These are phyloP conservation scores for Galerina sulciceps DNA, from an alignment of 768 basidiomycete genomes.

Conservation along the genomic window DNA sequence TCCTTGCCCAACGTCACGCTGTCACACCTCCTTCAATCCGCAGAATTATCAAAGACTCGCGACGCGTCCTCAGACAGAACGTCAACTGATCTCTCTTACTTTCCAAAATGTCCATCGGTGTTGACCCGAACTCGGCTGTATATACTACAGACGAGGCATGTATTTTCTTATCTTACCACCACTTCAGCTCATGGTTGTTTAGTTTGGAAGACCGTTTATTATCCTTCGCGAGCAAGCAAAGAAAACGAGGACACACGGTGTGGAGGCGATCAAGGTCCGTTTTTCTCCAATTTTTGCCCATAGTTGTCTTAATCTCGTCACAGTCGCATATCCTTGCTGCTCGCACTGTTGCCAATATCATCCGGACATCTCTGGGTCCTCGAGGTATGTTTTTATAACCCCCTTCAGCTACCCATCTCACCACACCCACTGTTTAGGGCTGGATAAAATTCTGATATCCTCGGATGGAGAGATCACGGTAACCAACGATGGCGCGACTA, in stretches of 20 bases:
- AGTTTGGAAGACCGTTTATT: slow-evolving; percentile 98
- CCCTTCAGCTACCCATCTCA: neutral
- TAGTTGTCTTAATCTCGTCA: slow-evolving; percentile 9
- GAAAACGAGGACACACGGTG: slow-evolving; percentile 91
- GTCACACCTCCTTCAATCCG: slow-evolving; percentile 29
- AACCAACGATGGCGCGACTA: slow-evolving; percentile 99
- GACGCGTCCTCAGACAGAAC: slow-evolving; percentile 29
- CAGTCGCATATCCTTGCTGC: slow-evolving; percentile 97
- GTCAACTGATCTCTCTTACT: slow-evolving; percentile 16
- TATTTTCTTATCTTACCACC: neutral
- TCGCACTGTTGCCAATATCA: slow-evolving; percentile 90
- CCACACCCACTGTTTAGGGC: slow-evolving; percentile 51
- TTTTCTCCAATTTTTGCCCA: slow-evolving; percentile 8
- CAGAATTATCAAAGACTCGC: slow-evolving; percentile 25
- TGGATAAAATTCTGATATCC: slow-evolving; percentile 94
- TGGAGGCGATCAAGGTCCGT: slow-evolving; percentile 91
- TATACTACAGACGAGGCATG: slow-evolving; percentile 87
- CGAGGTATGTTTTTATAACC: slow-evolving; percentile 59
- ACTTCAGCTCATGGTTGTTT: slow-evolving; percentile 18
- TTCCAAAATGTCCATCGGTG: slow-evolving; percentile 24
- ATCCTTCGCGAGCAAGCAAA: slow-evolving; percentile 92
- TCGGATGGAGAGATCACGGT: slow-evolving; percentile 99
- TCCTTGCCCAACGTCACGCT: slow-evolving; percentile 33
- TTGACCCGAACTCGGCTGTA: slow-evolving; percentile 65
- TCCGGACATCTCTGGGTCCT: slow-evolving; percentile 94